Conservation (phyloP, 2,329 filamentous ascomycete genomes). For the Trichoderma sp. region DNA sequence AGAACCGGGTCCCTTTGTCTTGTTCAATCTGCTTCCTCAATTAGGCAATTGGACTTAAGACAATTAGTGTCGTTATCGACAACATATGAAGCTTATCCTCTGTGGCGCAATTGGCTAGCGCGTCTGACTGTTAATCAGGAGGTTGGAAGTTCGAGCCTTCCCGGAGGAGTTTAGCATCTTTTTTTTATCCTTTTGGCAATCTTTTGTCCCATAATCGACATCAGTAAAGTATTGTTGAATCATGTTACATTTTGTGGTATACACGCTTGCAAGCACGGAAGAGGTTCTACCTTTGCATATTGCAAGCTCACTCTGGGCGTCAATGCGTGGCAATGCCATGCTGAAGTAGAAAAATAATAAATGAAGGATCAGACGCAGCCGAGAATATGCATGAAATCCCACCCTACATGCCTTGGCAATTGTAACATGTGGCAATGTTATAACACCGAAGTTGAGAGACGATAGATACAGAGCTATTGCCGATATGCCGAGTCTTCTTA, state of each 20-base stretch:
- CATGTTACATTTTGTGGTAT: not conserved
- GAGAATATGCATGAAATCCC: not conserved
- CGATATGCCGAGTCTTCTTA: not conserved
- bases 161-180: constrained; percentile 16
- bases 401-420: not conserved
- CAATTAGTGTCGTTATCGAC: not conserved
- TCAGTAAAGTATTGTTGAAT: not conserved
- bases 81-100: constrained; percentile 22
- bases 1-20: not conserved
- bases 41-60: not conserved
- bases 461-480: not conserved
- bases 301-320: not conserved
- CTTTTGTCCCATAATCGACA: not conserved
- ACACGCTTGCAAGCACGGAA: not conserved
- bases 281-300: not conserved
- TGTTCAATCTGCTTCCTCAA: not conserved
- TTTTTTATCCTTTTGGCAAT: not conserved
- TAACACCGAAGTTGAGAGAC: not conserved
- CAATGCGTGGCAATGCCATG: not conserved
- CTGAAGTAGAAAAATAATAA: not conserved
- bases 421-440: not conserved
- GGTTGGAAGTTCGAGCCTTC: constrained; percentile 25
- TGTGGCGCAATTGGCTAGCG: constrained; percentile 56
- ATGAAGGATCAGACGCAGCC: not conserved
- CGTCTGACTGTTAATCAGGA: constrained; percentile 54